phyloP scores from a whole-genome alignment of 139 green algal genomes.

The Coccomyxa sp. region DNA sequence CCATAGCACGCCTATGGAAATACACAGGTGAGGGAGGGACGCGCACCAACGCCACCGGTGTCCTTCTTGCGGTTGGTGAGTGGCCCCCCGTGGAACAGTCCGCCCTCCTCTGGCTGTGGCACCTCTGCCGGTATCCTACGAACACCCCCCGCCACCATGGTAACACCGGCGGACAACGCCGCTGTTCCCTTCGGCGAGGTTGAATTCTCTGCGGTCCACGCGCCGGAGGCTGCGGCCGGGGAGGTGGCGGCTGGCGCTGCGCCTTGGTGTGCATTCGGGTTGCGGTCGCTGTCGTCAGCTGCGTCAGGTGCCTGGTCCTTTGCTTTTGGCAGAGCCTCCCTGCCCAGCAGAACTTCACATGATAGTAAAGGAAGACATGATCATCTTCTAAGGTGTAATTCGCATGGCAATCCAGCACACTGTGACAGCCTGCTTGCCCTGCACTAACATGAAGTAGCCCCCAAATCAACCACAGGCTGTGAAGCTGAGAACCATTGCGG shows the following conservation, averaged over 20 bases:
- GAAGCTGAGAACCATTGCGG: too few species aligned
- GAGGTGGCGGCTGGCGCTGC: too few species aligned
- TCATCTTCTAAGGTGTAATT: too few species aligned
- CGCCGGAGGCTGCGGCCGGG: not conserved
- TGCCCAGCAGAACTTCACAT: not conserved
- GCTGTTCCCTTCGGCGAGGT: not conserved
- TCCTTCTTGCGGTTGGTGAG: constrained; percentile 56
- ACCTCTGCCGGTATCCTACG: too few species aligned
- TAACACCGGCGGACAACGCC: not conserved
- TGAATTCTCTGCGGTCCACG: not conserved
- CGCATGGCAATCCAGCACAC: too few species aligned
- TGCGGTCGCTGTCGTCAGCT: not conserved
- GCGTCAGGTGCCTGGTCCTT: constrained; percentile 54
- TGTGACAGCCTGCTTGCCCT: too few species aligned
- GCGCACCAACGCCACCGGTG: constrained; percentile 27
- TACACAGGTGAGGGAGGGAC: too few species aligned
- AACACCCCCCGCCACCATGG: too few species aligned
- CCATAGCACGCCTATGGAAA: too few species aligned
- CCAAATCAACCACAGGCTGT: too few species aligned
- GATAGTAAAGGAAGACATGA: too few species aligned
- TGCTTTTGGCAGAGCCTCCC: constrained; percentile 56
- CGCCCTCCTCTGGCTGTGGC: not conserved
- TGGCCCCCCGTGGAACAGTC: constrained; percentile 73
- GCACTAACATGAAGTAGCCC: too few species aligned
- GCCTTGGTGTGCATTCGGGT: not conserved